Conservation (phyloP, 345 rosid species). For the Microcos paniculata region DNA sequence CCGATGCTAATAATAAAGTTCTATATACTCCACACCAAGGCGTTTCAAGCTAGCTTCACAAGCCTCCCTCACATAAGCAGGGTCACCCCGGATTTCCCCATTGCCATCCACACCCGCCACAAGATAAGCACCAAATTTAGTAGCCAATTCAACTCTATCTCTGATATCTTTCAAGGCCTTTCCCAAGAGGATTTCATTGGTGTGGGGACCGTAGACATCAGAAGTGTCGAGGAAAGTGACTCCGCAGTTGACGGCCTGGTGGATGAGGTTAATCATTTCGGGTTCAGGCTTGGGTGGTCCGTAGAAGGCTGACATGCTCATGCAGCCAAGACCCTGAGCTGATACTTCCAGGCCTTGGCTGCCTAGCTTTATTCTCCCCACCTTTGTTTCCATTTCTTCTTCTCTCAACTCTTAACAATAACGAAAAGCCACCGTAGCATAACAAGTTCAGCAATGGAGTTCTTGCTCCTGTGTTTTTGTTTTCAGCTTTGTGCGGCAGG, state of each 20-base stretch:
- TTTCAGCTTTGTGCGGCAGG: background rate
- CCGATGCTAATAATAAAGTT: slow-evolving; percentile 54
- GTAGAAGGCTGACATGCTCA: slow-evolving; percentile 50
- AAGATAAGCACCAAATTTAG: slow-evolving; percentile 34
- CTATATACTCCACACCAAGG: slow-evolving; percentile 37
- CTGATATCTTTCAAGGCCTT: slow-evolving; percentile 53
- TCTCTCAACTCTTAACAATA: background rate
- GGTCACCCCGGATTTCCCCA: slow-evolving; percentile 31
- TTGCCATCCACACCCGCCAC: slow-evolving; percentile 25
- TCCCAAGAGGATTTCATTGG: slow-evolving; percentile 52
- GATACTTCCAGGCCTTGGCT: slow-evolving; percentile 52
- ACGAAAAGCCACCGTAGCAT: background rate
- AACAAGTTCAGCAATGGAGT: background rate
- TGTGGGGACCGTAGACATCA: slow-evolving; percentile 44
- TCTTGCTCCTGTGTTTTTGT: background rate
- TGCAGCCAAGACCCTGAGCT: slow-evolving; percentile 52
- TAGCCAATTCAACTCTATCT: slow-evolving; percentile 42
- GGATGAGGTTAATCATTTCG: slow-evolving; percentile 56
- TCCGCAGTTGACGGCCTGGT: slow-evolving; percentile 43
- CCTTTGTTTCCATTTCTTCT: slow-evolving; percentile 1
- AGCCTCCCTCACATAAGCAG: slow-evolving; percentile 44
- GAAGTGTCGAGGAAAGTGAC: slow-evolving; percentile 54
- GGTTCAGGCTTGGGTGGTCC: slow-evolving; percentile 46
- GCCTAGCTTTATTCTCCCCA: slow-evolving; percentile 45
- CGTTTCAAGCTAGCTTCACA: slow-evolving; percentile 56